phyloP scores from a whole-genome alignment of 2,329 filamentous ascomycete genomes.

The Byssochlamys sp. region DNA sequence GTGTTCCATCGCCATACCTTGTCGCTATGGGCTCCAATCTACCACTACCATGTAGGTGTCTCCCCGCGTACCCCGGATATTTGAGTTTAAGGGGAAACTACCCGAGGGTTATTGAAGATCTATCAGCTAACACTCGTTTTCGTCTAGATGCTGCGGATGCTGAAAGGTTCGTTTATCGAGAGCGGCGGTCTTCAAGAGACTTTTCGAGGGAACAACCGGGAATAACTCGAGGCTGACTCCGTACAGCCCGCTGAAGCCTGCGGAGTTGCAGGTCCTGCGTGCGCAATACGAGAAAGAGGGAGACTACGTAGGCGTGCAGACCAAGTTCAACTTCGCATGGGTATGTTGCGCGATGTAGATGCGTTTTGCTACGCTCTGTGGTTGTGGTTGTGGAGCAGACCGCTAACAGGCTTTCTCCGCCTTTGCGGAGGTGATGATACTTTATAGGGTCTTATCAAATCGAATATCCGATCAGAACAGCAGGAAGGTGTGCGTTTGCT shows the following conservation, averaged over 20 bases:
- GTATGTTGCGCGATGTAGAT: slow-evolving; percentile 40
- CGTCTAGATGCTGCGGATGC: slow-evolving; percentile 84
- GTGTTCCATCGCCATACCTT: neutral
- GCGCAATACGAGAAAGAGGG: slow-evolving; percentile 96
- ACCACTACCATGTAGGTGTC: slow-evolving; percentile 42
- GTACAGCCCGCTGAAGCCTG: slow-evolving; percentile 70
- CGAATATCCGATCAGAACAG: slow-evolving; percentile 70
- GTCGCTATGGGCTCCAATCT: slow-evolving; percentile 37
- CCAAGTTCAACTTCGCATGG: slow-evolving; percentile 99
- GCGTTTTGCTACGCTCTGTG: neutral
- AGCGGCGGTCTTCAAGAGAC: neutral
- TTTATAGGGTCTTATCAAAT: slow-evolving; percentile 83
- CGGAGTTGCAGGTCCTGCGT: slow-evolving; percentile 84
- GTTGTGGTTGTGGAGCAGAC: neutral
- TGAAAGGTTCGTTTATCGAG: slow-evolving; percentile 61
- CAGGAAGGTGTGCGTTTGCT: slow-evolving; percentile 89
- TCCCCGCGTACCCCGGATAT: slow-evolving; percentile 9
- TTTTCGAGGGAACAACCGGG: neutral
- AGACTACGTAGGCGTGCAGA: slow-evolving; percentile 91
- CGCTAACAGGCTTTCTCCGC: slow-evolving; percentile 6
- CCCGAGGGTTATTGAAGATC: slow-evolving; percentile 3
- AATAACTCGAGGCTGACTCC: neutral
- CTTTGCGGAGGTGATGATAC: slow-evolving; percentile 3
- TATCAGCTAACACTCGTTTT: slow-evolving; percentile 6
- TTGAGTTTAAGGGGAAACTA: slow-evolving; percentile 12